Conservation (phyloP, 345 rosid genomes). For the Acer campestre region DNA sequence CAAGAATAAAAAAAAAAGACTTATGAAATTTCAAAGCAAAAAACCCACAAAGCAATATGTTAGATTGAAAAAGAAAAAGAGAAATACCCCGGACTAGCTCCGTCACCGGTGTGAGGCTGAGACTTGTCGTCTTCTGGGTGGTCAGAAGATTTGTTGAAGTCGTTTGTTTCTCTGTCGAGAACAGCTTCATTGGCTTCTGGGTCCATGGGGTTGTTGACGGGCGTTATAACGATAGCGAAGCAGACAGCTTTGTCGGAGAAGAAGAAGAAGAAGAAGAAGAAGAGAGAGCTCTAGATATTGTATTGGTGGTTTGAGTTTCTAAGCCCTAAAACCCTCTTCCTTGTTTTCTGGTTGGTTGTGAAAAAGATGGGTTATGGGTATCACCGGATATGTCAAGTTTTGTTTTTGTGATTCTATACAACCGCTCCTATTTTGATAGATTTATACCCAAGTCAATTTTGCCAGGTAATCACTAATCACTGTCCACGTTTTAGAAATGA, state of each 20-base stretch:
- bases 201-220: slow-evolving; percentile 45
- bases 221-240: background rate
- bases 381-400: background rate
- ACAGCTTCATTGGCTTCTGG: slow-evolving; percentile 44
- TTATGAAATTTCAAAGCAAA: background rate
- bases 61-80: background rate
- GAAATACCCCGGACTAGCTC: slow-evolving; percentile 72
- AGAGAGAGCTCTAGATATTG: background rate
- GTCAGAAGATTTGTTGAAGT: slow-evolving; percentile 40
- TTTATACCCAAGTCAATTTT: background rate
- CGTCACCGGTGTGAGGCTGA: slow-evolving; percentile 61
- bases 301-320: background rate
- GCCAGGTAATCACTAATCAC: too few relatives aligned
- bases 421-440: background rate
- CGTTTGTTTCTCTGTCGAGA: slow-evolving; percentile 42
- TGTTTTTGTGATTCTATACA: background rate
- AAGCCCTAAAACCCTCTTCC: slow-evolving; percentile 37
- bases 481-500: too few relatives aligned
- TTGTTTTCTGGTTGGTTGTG: background rate
- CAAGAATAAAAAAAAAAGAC: background rate
- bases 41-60: background rate
- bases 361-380: background rate
- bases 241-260: background rate
- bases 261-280: slow-evolving; percentile 12
- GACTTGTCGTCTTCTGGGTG: slow-evolving; percentile 51